A percentile compares a stretch with the other conserved stretches of the same genome.
Evolutionary conservation across 2,329 filamentous ascomycete species (phyloP).

Genomic region (Sphaerulina musiva): DNA sequence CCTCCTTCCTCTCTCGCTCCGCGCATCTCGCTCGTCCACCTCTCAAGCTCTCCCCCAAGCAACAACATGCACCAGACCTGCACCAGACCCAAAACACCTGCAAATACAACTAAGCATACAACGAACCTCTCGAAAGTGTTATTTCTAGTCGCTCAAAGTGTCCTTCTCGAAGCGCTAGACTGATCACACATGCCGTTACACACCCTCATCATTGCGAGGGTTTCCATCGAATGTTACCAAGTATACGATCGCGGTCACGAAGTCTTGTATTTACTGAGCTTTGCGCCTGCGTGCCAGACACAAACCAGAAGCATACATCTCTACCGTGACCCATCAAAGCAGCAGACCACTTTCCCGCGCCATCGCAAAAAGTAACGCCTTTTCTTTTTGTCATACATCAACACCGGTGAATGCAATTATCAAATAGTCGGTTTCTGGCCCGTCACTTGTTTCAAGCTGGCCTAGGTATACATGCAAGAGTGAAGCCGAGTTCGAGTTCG

Average conservation of each 20-base stretch:
- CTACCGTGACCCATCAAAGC: background rate
- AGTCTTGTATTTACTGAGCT: background rate
- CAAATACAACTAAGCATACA: background rate
- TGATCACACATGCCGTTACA: background rate
- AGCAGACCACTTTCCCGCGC: background rate
- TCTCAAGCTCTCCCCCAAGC: background rate
- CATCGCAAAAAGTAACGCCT: background rate
- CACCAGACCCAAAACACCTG: background rate
- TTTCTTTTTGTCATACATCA: background rate
- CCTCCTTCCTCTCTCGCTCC: too few relatives aligned
- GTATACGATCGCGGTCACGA: background rate
- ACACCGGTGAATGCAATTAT: conserved; percentile 3
- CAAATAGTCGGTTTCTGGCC: background rate
- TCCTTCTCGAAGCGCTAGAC: background rate
- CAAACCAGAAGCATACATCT: background rate
- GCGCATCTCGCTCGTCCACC: background rate
- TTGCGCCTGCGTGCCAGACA: background rate
- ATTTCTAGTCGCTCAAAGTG: background rate
- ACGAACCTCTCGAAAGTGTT: background rate
- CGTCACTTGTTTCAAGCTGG: background rate
- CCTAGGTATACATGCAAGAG: conserved; percentile 2
- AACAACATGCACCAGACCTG: background rate
- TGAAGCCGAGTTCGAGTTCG: background rate
- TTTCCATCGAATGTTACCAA: too few relatives aligned
- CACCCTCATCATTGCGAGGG: too few relatives aligned